phyloP scores from a whole-genome alignment of 78 protist species.

The Dictyostelium brefeldianum region DNA sequence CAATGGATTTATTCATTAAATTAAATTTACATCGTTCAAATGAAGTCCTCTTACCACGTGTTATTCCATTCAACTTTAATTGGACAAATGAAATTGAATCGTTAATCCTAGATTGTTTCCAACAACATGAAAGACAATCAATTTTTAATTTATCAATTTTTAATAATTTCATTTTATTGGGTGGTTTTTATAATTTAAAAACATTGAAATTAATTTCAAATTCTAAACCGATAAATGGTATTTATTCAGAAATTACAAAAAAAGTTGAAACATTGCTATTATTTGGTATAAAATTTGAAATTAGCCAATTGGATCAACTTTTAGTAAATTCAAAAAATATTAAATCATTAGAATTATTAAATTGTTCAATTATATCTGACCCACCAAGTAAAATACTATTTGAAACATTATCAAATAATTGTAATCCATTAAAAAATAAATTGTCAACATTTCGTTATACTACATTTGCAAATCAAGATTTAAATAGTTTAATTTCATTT shows the following conservation, averaged over 20 bases:
- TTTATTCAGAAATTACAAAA: neutral
- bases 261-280: neutral
- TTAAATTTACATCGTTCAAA: neutral
- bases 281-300: neutral
- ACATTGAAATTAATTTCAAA: neutral
- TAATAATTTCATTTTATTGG: neutral
- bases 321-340: neutral
- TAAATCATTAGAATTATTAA: too few species aligned
- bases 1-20: neutral
- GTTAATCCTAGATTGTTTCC: neutral
- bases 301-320: neutral
- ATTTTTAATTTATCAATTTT: neutral
- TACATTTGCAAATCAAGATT: neutral
- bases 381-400: too few species aligned
- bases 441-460: neutral
- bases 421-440: neutral
- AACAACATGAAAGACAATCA: neutral
- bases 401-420: too few species aligned
- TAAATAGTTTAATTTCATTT: neutral
- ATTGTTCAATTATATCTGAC: too few species aligned
- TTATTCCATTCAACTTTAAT: neutral
- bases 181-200: neutral
- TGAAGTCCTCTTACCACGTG: neutral
- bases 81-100: slow-evolving; percentile 1
- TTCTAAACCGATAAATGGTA: neutral